Evolutionary conservation across 371 early-diverging fungal genomes (phyloP).

Genomic region (Mucor circinelloides): DNA sequence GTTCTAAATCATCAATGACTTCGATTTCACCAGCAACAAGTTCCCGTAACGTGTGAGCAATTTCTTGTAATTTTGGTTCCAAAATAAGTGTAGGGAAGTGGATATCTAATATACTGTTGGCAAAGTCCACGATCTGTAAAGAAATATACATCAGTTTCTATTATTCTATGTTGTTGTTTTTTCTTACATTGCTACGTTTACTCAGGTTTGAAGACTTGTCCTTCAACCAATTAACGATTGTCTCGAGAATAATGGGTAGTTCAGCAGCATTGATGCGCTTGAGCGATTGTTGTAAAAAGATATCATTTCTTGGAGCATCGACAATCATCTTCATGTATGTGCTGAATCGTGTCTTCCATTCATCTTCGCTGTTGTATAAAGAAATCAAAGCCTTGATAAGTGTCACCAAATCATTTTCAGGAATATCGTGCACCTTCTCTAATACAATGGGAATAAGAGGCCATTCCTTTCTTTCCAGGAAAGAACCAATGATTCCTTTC

Average conservation of each 20-base stretch:
- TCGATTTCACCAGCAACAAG: slow-evolving; percentile 44
- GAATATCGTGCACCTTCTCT: slow-evolving; percentile 58
- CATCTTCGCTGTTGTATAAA: slow-evolving; percentile 10
- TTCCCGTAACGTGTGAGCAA: slow-evolving; percentile 39
- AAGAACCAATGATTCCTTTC: slow-evolving; percentile 48
- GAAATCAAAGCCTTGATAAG: slow-evolving; percentile 40
- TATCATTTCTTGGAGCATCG: slow-evolving; percentile 58
- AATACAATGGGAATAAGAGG: slow-evolving; percentile 52
- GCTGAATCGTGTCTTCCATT: slow-evolving; percentile 29
- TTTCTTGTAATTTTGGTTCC: slow-evolving; percentile 53
- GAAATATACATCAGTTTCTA: neutral
- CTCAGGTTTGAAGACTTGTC: slow-evolving; percentile 15
- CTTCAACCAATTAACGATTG: slow-evolving; percentile 48
- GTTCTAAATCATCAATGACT: slow-evolving; percentile 47
- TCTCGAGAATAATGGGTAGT: slow-evolving; percentile 44
- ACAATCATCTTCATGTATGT: slow-evolving; percentile 48
- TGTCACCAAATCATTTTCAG: slow-evolving; percentile 56
- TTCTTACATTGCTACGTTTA: slow-evolving; percentile 23
- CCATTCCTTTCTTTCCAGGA: slow-evolving; percentile 62
- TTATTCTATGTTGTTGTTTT: neutral
- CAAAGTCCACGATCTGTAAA: slow-evolving; percentile 54
- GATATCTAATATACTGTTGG: slow-evolving; percentile 55
- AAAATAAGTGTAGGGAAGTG: slow-evolving; percentile 64
- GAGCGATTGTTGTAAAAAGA: slow-evolving; percentile 63
- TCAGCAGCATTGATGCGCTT: slow-evolving; percentile 52